Evolutionary conservation across 2,329 filamentous ascomycete genomes (phyloP).

Genomic region (Pseudogymnoascus sp.): DNA sequence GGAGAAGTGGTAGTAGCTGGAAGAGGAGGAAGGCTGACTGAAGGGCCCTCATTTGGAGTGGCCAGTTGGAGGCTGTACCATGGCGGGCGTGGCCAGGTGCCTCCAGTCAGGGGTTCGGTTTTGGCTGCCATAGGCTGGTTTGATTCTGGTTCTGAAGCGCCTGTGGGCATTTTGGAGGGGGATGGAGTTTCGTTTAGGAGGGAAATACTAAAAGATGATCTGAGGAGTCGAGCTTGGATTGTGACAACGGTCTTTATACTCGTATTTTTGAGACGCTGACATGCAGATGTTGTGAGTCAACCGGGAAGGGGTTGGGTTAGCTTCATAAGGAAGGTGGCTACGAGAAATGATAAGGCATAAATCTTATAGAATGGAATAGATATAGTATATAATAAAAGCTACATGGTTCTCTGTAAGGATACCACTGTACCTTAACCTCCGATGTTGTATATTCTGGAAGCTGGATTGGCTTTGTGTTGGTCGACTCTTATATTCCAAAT

Average conservation of each 20-base stretch:
- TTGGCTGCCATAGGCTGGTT: background rate
- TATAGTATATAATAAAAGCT: background rate
- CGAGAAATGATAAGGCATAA: background rate
- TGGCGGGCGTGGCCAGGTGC: background rate
- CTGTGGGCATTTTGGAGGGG: background rate
- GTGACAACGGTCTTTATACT: background rate
- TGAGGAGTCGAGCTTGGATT: background rate
- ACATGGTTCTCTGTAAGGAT: background rate
- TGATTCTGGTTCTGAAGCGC: background rate
- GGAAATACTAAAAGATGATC: background rate
- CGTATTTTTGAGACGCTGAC: background rate
- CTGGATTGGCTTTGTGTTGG: background rate
- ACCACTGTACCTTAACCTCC: background rate
- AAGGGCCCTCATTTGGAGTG: background rate
- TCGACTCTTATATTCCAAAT: background rate
- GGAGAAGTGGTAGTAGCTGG: background rate
- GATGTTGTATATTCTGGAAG: background rate
- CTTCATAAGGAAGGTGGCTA: background rate
- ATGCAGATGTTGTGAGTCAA: background rate
- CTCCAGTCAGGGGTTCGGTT: background rate
- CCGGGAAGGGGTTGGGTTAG: background rate
- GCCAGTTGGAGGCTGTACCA: background rate
- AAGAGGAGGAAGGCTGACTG: background rate
- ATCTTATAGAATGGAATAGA: background rate
- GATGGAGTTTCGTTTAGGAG: background rate